Base-by-base conservation (phyloP, 2,329 filamentous ascomycete genomes). In the Diaporthe vexans region DNA sequence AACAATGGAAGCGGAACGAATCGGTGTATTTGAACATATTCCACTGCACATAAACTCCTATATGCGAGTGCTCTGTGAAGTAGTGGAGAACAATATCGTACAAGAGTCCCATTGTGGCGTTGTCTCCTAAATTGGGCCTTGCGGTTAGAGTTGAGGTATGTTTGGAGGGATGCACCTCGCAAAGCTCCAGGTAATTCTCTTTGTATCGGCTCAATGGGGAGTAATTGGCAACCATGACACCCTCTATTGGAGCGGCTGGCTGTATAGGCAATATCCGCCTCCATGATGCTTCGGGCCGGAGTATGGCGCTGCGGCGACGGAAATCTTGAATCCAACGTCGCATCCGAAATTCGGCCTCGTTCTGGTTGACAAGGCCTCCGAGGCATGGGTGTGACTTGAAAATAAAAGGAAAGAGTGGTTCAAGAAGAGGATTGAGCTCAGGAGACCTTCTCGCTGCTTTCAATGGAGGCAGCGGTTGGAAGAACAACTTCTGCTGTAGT, bases 341-440 rank as follows among this genome's bases (percentile, higher is more conserved):
- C 19, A 35, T 35, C 7, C 9, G 11, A 7, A 11, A 2, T 6
- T n/a, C 33, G n/a, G 33, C 56, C 29, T 1, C 4, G 3, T 2
- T 13, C 21, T 3, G 13, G 24, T 4, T 11, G 2, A 9, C 3
- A n/a, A 6, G 35, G 1, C 2, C 1, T 13, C 1, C 9, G 29
- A 15, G 29, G 13, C 17, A 58, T 15, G 33, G 19, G 6, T 58
- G 21, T 15, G 29, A 21, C 10, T 4, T 9, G 13, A 58, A 37
- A 1, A 58, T 6, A 17, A 37, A 58, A 15, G 56, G 56, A 10
- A 58, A 58, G 19, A 58, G 33, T 37, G 29, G 4, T 58, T 37
- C 5, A 19, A 37, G 19, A 33, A 58, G 33, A 29, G 29, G 29
- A 17, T 58, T 58, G 33, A n/a, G n/a, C 21, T 57, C 11, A 6